Evolutionary conservation across 768 basidiomycete genomes (phyloP).

Genomic region (Lyophyllum atratum): DNA sequence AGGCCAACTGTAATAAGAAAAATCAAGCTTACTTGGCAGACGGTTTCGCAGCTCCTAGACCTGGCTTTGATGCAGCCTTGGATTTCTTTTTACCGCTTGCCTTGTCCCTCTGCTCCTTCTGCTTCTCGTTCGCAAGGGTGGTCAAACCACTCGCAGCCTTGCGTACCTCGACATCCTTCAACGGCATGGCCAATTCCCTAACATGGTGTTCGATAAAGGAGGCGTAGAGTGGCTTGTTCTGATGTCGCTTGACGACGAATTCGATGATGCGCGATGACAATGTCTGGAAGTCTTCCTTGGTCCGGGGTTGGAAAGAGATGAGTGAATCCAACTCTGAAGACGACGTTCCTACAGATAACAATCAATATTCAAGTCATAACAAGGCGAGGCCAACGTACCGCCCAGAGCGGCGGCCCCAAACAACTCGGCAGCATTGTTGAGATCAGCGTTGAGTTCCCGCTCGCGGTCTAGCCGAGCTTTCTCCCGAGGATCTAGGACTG

Average conservation of each 20-base stretch:
- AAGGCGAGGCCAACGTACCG: slow-evolving; percentile 40
- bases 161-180: slow-evolving; percentile 90
- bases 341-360: slow-evolving; percentile 53
- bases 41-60: slow-evolving; percentile 70
- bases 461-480: slow-evolving; percentile 79
- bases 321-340: slow-evolving; percentile 69
- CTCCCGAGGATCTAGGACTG: slow-evolving; percentile 77
- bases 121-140: slow-evolving; percentile 92
- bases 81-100: slow-evolving; percentile 89
- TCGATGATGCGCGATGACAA: slow-evolving; percentile 78
- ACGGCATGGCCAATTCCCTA: slow-evolving; percentile 69
- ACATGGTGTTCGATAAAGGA: slow-evolving; percentile 84
- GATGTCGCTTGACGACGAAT: slow-evolving; percentile 74
- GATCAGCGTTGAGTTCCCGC: slow-evolving; percentile 82
- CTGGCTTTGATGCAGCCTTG: slow-evolving; percentile 71
- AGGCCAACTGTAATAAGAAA: neutral
- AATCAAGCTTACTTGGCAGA: slow-evolving; percentile 56
- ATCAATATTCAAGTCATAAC: neutral
- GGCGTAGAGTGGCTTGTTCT: slow-evolving; percentile 80
- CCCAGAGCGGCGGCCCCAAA: slow-evolving; percentile 71
- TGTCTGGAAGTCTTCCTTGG: slow-evolving; percentile 83
- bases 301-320: slow-evolving; percentile 78
- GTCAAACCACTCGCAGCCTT: slow-evolving; percentile 86
- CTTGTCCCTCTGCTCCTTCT: slow-evolving; percentile 86
- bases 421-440: slow-evolving; percentile 80